phyloP scores from a whole-genome alignment of 805 yeast genomes.

The Wickerhamiella brachini region DNA sequence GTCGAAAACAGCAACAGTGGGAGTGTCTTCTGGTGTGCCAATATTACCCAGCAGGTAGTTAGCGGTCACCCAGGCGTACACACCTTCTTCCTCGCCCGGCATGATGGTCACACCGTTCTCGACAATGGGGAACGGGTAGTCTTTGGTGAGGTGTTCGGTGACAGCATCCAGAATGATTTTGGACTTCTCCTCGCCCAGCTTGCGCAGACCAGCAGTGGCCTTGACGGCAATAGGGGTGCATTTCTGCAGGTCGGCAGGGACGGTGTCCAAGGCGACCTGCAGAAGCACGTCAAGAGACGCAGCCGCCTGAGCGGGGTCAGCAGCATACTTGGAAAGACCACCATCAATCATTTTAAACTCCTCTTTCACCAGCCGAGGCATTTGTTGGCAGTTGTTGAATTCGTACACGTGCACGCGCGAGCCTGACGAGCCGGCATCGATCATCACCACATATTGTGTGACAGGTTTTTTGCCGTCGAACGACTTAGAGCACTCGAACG shows the following conservation, averaged over 20 bases:
- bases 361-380: constrained; percentile 71
- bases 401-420: constrained; percentile 90
- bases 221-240: constrained; percentile 94
- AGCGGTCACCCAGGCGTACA: constrained; percentile 96
- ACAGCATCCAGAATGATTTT: constrained; percentile 63
- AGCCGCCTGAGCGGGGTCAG: constrained; percentile 77
- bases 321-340: constrained; percentile 67
- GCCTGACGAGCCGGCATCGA: constrained; percentile 97
- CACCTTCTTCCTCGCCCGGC: constrained; percentile 97
- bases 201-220: constrained; percentile 94
- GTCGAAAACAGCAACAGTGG: constrained; percentile 95
- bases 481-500: constrained; percentile 22
- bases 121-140: constrained; percentile 88
- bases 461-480: constrained; percentile 28
- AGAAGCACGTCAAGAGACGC: constrained; percentile 74
- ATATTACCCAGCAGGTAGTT: constrained; percentile 88
- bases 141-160: constrained; percentile 52
- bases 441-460: constrained; percentile 71
- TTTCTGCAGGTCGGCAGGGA: constrained; percentile 56
- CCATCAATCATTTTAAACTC: constrained; percentile 81
- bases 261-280: constrained; percentile 55
- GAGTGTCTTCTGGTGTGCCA: constrained; percentile 57
- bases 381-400: constrained; percentile 73
- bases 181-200: constrained; percentile 66
- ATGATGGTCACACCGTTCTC: constrained; percentile 79